Evolutionary conservation across 768 basidiomycete genomes (phyloP).

Genomic region (Tulasnella sp.): DNA sequence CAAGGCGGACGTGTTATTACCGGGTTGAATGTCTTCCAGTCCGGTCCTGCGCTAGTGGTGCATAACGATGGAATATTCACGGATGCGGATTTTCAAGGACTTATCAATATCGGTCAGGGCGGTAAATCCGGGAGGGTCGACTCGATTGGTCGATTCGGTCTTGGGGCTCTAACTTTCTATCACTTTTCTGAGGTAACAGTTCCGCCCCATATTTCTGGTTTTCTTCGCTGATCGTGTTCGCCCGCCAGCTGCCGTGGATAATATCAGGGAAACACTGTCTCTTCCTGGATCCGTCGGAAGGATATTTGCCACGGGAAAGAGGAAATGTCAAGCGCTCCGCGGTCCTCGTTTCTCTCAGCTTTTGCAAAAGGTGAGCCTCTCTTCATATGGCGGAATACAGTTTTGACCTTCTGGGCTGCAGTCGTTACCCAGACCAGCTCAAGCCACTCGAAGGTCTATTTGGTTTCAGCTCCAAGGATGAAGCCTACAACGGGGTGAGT

Average conservation of each 20-base stretch:
- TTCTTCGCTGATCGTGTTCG: background rate
- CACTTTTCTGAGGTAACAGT: background rate
- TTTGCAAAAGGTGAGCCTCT: background rate
- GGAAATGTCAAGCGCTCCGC: background rate
- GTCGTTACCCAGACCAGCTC: slow-evolving; percentile 40
- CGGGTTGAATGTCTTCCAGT: slow-evolving; percentile 27
- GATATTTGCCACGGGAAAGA: slow-evolving; percentile 32
- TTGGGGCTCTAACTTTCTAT: slow-evolving; percentile 7
- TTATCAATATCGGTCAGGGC: background rate
- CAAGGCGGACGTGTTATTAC: background rate
- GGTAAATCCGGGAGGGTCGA: background rate
- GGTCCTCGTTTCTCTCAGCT: background rate
- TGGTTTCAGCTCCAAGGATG: slow-evolving; percentile 31
- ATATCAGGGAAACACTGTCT: slow-evolving; percentile 30
- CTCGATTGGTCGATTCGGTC: slow-evolving; percentile 8
- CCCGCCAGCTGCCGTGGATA: slow-evolving; percentile 29
- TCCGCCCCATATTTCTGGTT: too few relatives aligned
- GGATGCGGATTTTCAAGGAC: background rate
- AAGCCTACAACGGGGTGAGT: slow-evolving; percentile 38
- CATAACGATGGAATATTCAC: background rate
- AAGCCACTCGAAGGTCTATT: slow-evolving; percentile 36
- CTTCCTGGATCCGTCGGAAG: slow-evolving; percentile 43
- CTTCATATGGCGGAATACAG: background rate
- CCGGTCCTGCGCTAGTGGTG: background rate
- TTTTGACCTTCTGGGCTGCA: slow-evolving; percentile 23